Conservation (phyloP, 306 rosid species). For the Vigna reflexopilosa region DNA sequence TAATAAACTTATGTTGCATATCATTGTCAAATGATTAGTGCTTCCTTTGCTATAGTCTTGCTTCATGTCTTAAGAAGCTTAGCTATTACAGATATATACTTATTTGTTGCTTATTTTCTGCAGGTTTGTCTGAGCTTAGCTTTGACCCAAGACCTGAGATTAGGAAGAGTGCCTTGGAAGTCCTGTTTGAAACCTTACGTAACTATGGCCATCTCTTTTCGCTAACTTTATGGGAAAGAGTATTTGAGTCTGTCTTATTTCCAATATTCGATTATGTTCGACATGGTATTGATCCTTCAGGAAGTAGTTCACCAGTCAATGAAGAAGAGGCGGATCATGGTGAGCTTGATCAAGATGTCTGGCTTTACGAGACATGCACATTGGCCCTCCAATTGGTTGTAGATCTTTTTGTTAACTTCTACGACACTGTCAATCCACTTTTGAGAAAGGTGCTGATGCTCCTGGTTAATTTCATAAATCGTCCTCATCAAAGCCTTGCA, state of each 20-base stretch:
- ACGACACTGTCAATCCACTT: constrained; percentile 89
- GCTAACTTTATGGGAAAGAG: constrained; percentile 88
- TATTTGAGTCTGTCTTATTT: constrained; percentile 93
- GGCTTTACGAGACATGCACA: constrained; percentile 99
- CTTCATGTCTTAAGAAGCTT: constrained; percentile 35
- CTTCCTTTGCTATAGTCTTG: constrained; percentile 23
- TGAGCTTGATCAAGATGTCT: constrained; percentile 92
- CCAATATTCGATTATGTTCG: constrained; percentile 97
- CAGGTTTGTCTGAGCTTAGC: constrained; percentile 99
- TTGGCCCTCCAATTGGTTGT: constrained; percentile 96
- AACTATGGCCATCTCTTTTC: constrained; percentile 98
- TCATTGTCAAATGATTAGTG: constrained; percentile 28
- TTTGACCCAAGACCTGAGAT: constrained; percentile 98
- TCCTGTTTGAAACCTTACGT: constrained; percentile 92
- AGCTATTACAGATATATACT: constrained; percentile 16
- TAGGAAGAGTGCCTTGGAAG: constrained; percentile 91
- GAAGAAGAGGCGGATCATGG: constrained; percentile 59
- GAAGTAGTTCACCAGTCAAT: constrained; percentile 60
- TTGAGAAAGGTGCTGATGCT: constrained; percentile 88
- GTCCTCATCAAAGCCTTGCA: constrained; percentile 98
- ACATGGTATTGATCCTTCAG: constrained; percentile 96
- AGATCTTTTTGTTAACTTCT: constrained; percentile 95
- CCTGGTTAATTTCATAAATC: constrained; percentile 89
- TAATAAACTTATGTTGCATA: constrained; percentile 29
- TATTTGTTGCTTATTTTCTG: constrained; percentile 45